A percentile compares a stretch with the other conserved stretches of the same genome.
Conservation (phyloP, 2,329 filamentous ascomycete species). For the Xylaria sp. region DNA sequence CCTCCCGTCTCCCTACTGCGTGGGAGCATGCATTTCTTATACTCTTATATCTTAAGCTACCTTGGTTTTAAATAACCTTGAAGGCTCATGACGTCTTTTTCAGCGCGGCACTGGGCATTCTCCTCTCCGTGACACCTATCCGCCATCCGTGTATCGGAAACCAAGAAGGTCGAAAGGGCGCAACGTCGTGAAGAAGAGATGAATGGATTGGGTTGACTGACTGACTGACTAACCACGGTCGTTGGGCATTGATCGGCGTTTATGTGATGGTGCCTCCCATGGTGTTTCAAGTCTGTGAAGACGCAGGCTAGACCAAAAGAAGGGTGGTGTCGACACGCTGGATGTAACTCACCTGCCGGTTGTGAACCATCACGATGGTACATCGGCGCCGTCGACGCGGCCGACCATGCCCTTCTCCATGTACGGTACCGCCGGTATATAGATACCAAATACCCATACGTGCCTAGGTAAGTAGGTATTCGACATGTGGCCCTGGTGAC, state of each 20-base stretch:
- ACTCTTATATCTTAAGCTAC: neutral
- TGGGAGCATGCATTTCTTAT: neutral
- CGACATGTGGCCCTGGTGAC: conserved; percentile 14
- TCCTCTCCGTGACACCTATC: neutral
- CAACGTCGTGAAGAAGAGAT: neutral
- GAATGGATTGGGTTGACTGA: neutral
- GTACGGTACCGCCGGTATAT: neutral
- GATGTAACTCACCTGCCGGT: conserved; percentile 32
- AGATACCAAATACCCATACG: neutral
- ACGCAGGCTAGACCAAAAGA: conserved; percentile 37
- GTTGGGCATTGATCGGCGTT: conserved; percentile 46
- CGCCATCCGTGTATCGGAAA: conserved; percentile 4
- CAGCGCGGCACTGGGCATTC: neutral
- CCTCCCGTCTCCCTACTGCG: neutral
- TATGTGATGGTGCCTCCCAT: conserved; percentile 44
- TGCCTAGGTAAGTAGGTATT: neutral
- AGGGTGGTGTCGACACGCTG: conserved; percentile 45
- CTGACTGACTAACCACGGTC: conserved; percentile 2
- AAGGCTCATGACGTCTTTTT: neutral
- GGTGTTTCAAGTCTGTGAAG: conserved; percentile 49
- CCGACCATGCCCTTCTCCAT: neutral
- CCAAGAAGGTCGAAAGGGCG: neutral
- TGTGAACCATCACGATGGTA: conserved; percentile 22
- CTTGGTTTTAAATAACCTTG: neutral
- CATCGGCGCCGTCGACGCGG: conserved; percentile 22